Evolutionary conservation across 2,329 filamentous ascomycete genomes (phyloP).

Genomic region (Colletotrichum horii): DNA sequence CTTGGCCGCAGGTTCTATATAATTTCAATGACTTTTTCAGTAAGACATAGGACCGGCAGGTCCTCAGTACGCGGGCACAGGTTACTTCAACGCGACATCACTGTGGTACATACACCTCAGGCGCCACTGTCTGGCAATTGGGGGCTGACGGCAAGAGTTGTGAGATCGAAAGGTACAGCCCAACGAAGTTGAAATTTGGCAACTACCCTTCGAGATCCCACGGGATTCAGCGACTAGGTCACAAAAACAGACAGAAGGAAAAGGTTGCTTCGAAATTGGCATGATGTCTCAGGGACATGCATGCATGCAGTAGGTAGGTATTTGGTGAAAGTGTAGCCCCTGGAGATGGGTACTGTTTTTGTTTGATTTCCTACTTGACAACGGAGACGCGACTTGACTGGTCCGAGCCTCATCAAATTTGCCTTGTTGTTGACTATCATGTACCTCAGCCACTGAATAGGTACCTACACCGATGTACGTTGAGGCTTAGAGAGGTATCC

Average conservation of each 20-base stretch:
- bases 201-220: neutral
- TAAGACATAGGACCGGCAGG: neutral
- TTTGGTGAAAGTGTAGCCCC: neutral
- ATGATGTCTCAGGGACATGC: neutral
- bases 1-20: neutral
- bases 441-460: neutral
- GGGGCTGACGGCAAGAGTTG: neutral
- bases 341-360: slow-evolving; percentile 11
- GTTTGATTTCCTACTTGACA: slow-evolving; percentile 19
- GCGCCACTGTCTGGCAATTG: neutral
- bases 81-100: neutral
- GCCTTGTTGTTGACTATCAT: neutral
- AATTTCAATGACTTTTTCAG: neutral
- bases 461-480: neutral
- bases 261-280: neutral
- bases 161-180: neutral
- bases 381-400: slow-evolving; percentile 18
- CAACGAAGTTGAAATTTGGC: neutral
- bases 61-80: neutral
- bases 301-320: neutral
- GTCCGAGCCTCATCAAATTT: neutral
- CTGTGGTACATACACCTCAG: neutral
- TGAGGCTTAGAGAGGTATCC: neutral
- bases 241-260: neutral
- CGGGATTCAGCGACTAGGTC: neutral